These are phyloP conservation scores for Lachnellula occidentalis DNA, from an alignment of 2,329 filamentous ascomycete species.

Conservation along the genomic window DNA sequence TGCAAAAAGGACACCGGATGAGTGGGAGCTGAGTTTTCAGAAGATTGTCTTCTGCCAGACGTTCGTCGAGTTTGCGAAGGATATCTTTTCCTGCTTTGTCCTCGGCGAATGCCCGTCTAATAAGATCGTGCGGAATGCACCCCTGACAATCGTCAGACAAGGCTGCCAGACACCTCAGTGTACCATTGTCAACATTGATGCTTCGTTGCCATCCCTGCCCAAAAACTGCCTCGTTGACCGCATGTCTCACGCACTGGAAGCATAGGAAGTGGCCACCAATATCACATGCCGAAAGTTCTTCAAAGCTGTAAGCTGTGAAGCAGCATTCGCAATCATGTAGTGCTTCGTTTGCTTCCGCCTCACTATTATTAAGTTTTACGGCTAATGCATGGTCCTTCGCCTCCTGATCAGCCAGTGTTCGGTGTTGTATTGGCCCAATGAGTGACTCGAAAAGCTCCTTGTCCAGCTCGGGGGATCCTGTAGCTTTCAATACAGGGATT, in stretches of 20 bases:
- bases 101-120: slow-evolving; percentile 66
- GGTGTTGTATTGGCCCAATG: slow-evolving; percentile 46
- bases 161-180: slow-evolving; percentile 78
- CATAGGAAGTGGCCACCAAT: slow-evolving; percentile 67
- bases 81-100: slow-evolving; percentile 67
- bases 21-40: slow-evolving; percentile 69
- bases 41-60: slow-evolving; percentile 71
- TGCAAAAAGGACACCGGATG: slow-evolving; percentile 83
- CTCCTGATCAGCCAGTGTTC: slow-evolving; percentile 40
- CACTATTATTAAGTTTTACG: slow-evolving; percentile 48
- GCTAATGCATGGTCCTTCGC: slow-evolving; percentile 49
- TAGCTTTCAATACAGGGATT: slow-evolving; percentile 58
- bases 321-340: slow-evolving; percentile 74
- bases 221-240: slow-evolving; percentile 82
- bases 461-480: slow-evolving; percentile 60
- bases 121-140: slow-evolving; percentile 62
- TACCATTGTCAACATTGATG: slow-evolving; percentile 66
- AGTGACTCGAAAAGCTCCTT: slow-evolving; percentile 55
- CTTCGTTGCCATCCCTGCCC: slow-evolving; percentile 87
- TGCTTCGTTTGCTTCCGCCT: slow-evolving; percentile 52
- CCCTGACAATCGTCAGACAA: slow-evolving; percentile 66
- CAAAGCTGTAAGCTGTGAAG: slow-evolving; percentile 64
- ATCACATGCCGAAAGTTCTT: slow-evolving; percentile 69
- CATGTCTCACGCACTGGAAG: slow-evolving; percentile 75
- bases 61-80: slow-evolving; percentile 69